These are phyloP conservation scores for Cytospora piceicola DNA, from an alignment of 2,329 filamentous ascomycete genomes.

Conservation along the genomic window DNA sequence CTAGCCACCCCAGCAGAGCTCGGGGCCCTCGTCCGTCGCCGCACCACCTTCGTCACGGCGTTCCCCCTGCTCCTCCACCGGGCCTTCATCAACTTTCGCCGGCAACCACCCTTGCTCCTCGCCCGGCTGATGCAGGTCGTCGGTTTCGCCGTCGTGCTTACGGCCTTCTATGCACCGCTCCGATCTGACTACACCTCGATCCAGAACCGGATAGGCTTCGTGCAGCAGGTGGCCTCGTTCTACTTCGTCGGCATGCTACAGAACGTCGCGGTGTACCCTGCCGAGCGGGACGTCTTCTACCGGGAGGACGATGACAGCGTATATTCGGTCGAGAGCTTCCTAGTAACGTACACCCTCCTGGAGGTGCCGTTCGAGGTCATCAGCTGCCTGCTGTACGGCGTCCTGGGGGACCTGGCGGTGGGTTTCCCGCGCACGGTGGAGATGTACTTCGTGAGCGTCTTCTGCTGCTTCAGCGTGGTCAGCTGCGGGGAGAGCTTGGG, in stretches of 20 bases:
- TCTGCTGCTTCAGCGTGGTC: constrained; percentile 73
- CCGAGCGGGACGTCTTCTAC: constrained; percentile 76
- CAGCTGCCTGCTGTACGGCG: constrained; percentile 66
- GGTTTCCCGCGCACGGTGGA: constrained; percentile 65
- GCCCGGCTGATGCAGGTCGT: constrained; percentile 70
- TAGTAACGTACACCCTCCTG: constrained; percentile 69
- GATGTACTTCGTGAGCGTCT: constrained; percentile 70
- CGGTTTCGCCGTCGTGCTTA: constrained; percentile 64
- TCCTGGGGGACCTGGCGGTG: constrained; percentile 66
- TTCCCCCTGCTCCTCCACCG: constrained; percentile 71
- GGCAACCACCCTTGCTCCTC: constrained; percentile 66
- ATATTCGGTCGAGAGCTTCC: constrained; percentile 72
- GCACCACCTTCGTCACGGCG: constrained; percentile 63
- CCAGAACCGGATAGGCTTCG: constrained; percentile 74
- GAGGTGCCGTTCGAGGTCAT: constrained; percentile 74
- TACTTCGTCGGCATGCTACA: constrained; percentile 81
- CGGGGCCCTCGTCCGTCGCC: constrained; percentile 67
- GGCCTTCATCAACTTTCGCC: constrained; percentile 69
- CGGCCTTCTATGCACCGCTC: constrained; percentile 73
- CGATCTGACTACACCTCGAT: constrained; percentile 70
- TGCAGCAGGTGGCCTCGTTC: constrained; percentile 72
- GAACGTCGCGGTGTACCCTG: constrained; percentile 75
- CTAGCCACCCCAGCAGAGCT: constrained; percentile 72
- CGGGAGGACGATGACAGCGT: constrained; percentile 75
- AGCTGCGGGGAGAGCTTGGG: constrained; percentile 76